Evolutionary conservation across 78 protist genomes (phyloP), one percentile per base, ranked within the genome.

Genomic region (Goniomonas avonlea): DNA sequence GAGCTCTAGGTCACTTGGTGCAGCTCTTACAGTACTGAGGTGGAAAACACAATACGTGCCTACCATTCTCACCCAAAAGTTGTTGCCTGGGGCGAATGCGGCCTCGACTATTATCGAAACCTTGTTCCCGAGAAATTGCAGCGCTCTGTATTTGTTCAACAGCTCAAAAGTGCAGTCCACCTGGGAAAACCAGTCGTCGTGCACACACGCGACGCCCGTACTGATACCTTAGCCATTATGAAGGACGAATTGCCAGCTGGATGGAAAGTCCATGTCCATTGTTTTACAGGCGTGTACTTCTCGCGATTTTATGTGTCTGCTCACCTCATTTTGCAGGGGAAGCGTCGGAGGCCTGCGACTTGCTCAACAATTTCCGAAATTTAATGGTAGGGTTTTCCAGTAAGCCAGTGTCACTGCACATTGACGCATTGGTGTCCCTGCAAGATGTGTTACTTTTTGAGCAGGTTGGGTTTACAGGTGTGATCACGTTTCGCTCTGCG

Each of bases 391-490:
- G 94, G 18, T n/a, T n/a, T n/a, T n/a, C n/a, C n/a, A n/a, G n/a
- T n/a, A n/a, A n/a, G n/a, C n/a, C n/a, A n/a, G n/a, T n/a, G n/a
- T n/a, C n/a, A n/a, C n/a, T n/a, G n/a, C n/a, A n/a, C n/a, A n/a
- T n/a, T n/a, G n/a, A n/a, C n/a, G n/a, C n/a, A n/a, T n/a, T n/a
- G n/a, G n/a, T n/a, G n/a, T n/a, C n/a, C n/a, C n/a, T n/a, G n/a
- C n/a, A n/a, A n/a, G n/a, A n/a, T n/a, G n/a, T n/a, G n/a, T n/a
- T n/a, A n/a, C n/a, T n/a, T n/a, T n/a, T n/a, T n/a, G n/a, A n/a
- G n/a, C n/a, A n/a, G n/a, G n/a, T n/a, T n/a, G n/a, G n/a, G n/a
- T 88, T 90, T 80, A 90, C 94, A 5, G 94, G 94, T 31, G 71
- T 77, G 38, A 74, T 88, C 0, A 83, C 91, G 29, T n/a, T n/a